Percentiles rank a stretch among this genome's conserved stretches.
Conservation (phyloP, 2,329 filamentous ascomycete species). For the Fusarium sp. region DNA sequence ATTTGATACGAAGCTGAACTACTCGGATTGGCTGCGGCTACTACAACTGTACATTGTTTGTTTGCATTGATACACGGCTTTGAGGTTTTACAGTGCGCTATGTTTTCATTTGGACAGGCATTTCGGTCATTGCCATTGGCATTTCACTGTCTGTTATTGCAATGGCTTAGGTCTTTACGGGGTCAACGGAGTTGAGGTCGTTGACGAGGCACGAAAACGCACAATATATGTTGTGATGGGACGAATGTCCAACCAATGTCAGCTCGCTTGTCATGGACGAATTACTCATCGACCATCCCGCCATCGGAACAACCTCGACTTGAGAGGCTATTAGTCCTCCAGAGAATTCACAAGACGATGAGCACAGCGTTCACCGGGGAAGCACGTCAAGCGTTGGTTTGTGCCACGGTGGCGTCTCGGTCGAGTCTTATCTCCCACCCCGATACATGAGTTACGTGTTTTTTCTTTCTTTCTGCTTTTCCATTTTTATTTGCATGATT, state of each 20-base stretch:
- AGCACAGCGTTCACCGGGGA: conserved; percentile 32
- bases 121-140: background rate
- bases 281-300: conserved; percentile 14
- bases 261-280: conserved; percentile 15
- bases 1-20: background rate
- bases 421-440: conserved; percentile 9
- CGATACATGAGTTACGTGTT: background rate
- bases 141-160: background rate
- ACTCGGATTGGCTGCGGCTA: background rate
- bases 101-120: background rate
- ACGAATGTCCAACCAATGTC: background rate
- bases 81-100: conserved; percentile 5
- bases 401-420: conserved; percentile 23
- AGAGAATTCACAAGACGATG: background rate
- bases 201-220: conserved; percentile 10
- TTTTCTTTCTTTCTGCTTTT: background rate
- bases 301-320: conserved; percentile 4
- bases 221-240: background rate
- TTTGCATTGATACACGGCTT: background rate
- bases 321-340: background rate
- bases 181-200: background rate
- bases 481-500: conserved; percentile 8
- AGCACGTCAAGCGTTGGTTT: conserved; percentile 32
- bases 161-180: background rate
- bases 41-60: background rate